A percentile compares a stretch with the other conserved stretches of the same genome.
These are phyloP conservation scores for Lipomyces japonicus DNA, from an alignment of 805 yeast genomes.

Conservation along the genomic window DNA sequence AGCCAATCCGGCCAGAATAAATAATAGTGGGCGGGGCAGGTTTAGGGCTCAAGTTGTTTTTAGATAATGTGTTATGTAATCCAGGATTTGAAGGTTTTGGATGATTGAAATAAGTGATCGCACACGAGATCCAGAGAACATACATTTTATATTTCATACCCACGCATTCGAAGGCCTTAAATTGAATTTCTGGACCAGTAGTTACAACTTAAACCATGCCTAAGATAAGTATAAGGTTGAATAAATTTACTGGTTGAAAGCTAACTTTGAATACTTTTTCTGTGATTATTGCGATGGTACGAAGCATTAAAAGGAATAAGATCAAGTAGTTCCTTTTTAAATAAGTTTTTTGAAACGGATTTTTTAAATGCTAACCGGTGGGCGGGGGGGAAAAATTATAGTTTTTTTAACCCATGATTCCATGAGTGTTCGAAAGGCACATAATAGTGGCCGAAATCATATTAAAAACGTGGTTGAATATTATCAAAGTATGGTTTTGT, in stretches of 20 bases:
- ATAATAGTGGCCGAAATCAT: constrained; percentile 73
- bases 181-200: not conserved
- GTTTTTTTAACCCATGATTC: constrained; percentile 83
- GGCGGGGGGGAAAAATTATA: constrained; percentile 22
- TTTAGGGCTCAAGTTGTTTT: too few species aligned
- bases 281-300: constrained; percentile 75
- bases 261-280: constrained; percentile 30
- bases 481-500: constrained; percentile 50
- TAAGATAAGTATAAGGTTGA: constrained; percentile 30
- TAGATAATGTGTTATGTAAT: too few species aligned
- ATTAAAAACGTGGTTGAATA: constrained; percentile 66
- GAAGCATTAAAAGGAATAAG: constrained; percentile 29
- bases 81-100: too few species aligned
- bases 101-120: too few species aligned
- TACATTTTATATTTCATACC: not conserved
- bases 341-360: not conserved
- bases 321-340: too few species aligned
- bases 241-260: not conserved
- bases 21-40: too few species aligned
- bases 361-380: not conserved
- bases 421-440: constrained; percentile 78
- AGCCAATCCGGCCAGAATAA: too few species aligned
- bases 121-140: not conserved
- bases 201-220: constrained; percentile 29
- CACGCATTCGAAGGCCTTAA: too few species aligned